Base-by-base conservation (phyloP, 2,329 filamentous ascomycete genomes). In the Beauveria rudraprayagi region DNA sequence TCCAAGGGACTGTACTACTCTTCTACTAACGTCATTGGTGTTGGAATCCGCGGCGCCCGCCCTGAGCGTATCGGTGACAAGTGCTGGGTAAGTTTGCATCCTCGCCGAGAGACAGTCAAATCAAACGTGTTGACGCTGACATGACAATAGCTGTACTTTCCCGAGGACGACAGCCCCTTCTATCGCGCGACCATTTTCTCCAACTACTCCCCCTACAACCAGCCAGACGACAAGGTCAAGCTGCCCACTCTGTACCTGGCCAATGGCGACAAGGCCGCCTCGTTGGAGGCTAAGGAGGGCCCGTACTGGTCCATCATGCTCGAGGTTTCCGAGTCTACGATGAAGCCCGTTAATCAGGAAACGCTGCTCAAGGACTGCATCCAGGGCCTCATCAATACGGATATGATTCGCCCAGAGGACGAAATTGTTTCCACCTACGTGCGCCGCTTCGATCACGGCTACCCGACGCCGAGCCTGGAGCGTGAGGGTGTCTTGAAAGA, bases 251-350 rank as follows among this genome's bases (percentile, higher is more conserved):
- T 91, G 68, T 89, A 92, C 75, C 83, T 92, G 47, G 94, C 89
- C 62, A 83, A 97, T 70, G 94, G 94, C 74, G 89, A 86, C 76
- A 91, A 91, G 79, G 84, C 92, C 62, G 76, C 81, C 64, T 90
- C 85, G 68, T 81, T 80, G 56, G 86, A 90, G 71, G 78, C 91
- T 63, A 84, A 94, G 81, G 85, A 89, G 71, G 94, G 94, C 40
- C 94, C 94, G 47, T 99, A 99, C 86, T 99, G 94, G 94, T 97
- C 93, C 66, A 95, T 99, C 82, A 99, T 99, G 94, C 80, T 99
- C 69, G 94, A 99, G 78, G 89, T 99, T 64, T 97, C 94, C 37
- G 91, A 99, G 78, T 97, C 93, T 37, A 85, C 84, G 71, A 86
- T 96, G 88, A 99, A 99, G 85, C 91, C 92, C 44, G 92, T 97